Base-by-base conservation (phyloP, 176 grass and related monocot genomes). In the Coix lacrymajobi region DNA sequence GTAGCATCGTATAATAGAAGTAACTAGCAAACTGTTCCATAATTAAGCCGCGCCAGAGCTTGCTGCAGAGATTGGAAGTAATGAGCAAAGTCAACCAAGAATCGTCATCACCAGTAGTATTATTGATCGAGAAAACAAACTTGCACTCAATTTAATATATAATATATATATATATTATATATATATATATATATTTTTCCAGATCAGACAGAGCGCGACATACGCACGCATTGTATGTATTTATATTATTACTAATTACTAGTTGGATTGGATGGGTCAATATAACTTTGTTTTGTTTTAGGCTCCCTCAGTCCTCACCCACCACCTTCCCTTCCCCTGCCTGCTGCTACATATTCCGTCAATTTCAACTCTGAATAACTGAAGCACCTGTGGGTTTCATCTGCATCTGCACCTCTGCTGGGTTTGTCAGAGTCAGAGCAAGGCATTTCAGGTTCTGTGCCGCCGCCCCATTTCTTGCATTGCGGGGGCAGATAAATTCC, bases 21-120 rank as follows among this genome's bases (percentile, higher is more conserved):
- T 49, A 49, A 19, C 45, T 46, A 44, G 43, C 0, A 4, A 49
- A 49, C 17, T 49, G 15, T 49, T 49, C 5, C 46, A 17, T 49
- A 49, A 49, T n/a, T n/a, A n/a, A n/a, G n/a, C n/a, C n/a, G n/a
- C n/a, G 48, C 17, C 17, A 52, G 29, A 46, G 11, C 10, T 60
- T 24, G 3, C 7, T 37, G 43, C 7, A 49, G 12, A 38, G 75
- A 45, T 0, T 52, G 49, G 2, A 20, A 52, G 16, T 48, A 48
- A 52, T 22, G 48, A 68, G 25, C 69, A 56, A 54, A 64, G 82
- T 85, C 82, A 89, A 85, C 49, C 38, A 73, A 30, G 46, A 24
- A 79, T 28, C n/a, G n/a, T n/a, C 46, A 79, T 44, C 33, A 33
- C 44, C 17, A 32, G n/a, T 44, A 71, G 9, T 45, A 67, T 69